Percentiles rank a stretch among this genome's conserved stretches.
Conservation (phyloP, 2,329 filamentous ascomycete species). For the Aspergillus sp. region DNA sequence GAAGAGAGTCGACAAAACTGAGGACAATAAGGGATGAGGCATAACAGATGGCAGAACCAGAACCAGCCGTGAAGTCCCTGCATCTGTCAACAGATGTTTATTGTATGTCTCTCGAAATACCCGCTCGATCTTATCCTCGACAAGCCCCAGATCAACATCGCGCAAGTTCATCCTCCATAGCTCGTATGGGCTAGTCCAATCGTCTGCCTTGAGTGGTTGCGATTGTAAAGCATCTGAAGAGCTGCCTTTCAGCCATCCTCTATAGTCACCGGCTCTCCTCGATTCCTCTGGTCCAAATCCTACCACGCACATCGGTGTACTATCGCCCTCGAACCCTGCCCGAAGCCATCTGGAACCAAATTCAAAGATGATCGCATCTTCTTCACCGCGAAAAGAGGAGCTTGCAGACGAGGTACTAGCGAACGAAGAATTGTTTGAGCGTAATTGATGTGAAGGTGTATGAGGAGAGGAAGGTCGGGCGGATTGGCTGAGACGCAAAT, state of each 20-base stretch:
- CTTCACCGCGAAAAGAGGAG: conserved; percentile 62
- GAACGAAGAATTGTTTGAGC: conserved; percentile 47
- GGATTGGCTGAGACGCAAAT: conserved; percentile 25
- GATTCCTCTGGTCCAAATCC: conserved; percentile 71
- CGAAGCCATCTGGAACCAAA: conserved; percentile 73
- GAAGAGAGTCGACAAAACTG: conserved; percentile 73
- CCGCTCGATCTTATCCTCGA: conserved; percentile 83
- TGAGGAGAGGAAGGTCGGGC: conserved; percentile 49
- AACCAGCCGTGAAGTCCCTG: conserved; percentile 68
- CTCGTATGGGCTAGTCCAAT: conserved; percentile 53
- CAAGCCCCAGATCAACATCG: conserved; percentile 68
- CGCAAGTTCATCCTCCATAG: conserved; percentile 75
- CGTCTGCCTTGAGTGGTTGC: conserved; percentile 23
- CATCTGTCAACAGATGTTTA: conserved; percentile 58
- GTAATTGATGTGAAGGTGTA: conserved; percentile 50
- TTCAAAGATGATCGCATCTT: conserved; percentile 80
- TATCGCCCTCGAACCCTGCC: conserved; percentile 82
- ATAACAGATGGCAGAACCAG: conserved; percentile 73
- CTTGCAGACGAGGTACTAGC: conserved; percentile 56
- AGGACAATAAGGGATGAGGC: conserved; percentile 72
- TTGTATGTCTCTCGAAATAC: conserved; percentile 76
- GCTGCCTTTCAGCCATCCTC: conserved; percentile 59
- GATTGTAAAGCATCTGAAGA: conserved; percentile 40
- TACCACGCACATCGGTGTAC: conserved; percentile 65
- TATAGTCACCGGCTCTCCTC: conserved; percentile 75